Conservation (phyloP, 2,329 filamentous ascomycete genomes). For the Piedraia hortae region DNA sequence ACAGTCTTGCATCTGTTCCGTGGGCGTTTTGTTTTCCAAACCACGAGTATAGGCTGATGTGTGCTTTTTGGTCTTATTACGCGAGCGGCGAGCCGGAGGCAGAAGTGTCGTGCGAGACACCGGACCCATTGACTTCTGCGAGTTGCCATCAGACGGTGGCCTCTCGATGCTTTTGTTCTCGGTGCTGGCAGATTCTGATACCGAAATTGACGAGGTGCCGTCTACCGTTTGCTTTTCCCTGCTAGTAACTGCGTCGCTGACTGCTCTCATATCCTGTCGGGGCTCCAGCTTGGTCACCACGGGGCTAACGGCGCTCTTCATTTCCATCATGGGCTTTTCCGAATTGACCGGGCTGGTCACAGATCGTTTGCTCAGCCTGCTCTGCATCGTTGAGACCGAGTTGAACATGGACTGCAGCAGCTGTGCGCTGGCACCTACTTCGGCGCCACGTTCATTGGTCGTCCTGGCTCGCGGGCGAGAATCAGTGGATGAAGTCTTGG, state of each 20-base stretch:
- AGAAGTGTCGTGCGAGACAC: constrained; percentile 16
- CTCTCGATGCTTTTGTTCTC: constrained; percentile 19
- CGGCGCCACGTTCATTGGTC: constrained; percentile 14
- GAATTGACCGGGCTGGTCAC: constrained; percentile 5
- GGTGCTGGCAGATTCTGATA: constrained; percentile 39
- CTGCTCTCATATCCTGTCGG: constrained; percentile 46
- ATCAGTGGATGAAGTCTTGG: constrained; percentile 22
- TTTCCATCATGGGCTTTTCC: constrained; percentile 14
- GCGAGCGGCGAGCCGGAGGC: constrained; percentile 7
- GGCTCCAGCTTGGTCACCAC: constrained; percentile 30
- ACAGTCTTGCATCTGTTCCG: constrained; percentile 58
- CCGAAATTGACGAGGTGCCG: constrained; percentile 25
- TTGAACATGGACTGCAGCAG: constrained; percentile 4
- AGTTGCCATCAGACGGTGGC: too few species aligned
- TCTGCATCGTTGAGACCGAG: constrained; percentile 4
- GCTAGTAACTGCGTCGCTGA: constrained; percentile 43
- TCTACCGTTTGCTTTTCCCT: constrained; percentile 20
- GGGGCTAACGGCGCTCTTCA: constrained; percentile 20
- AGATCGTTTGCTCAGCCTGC: constrained; percentile 6
- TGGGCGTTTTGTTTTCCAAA: constrained; percentile 50
- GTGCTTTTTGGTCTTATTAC: constrained; percentile 44
- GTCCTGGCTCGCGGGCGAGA: constrained; percentile 25
- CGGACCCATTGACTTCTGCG: constrained; percentile 10
- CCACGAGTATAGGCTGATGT: constrained; percentile 85
- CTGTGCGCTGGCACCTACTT: not conserved